These are phyloP conservation scores for Kwoniella pini DNA, from an alignment of 768 basidiomycete species.

Conservation along the genomic window DNA sequence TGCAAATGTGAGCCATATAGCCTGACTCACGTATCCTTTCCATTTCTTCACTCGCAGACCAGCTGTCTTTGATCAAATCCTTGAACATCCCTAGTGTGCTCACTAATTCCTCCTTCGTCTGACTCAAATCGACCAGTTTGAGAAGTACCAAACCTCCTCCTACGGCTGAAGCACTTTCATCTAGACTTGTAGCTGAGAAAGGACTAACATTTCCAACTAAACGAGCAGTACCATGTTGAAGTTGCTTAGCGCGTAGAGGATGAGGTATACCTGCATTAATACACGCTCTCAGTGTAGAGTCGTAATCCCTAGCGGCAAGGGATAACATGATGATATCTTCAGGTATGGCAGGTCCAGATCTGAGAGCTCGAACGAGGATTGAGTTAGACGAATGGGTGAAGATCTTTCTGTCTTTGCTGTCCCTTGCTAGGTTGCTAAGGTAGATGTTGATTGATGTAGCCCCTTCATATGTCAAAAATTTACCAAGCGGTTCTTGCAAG, in stretches of 20 bases:
- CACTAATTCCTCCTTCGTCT: constrained; percentile 76
- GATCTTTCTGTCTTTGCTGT: constrained; percentile 33
- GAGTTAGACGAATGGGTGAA: constrained; percentile 44
- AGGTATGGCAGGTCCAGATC: constrained; percentile 38
- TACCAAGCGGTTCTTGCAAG: constrained; percentile 49
- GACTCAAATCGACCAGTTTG: constrained; percentile 72
- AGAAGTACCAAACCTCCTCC: constrained; percentile 77
- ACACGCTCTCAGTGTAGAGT: constrained; percentile 11
- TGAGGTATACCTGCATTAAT: constrained; percentile 43
- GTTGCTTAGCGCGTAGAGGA: constrained; percentile 29
- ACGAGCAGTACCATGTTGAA: constrained; percentile 30
- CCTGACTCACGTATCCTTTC: constrained; percentile 71
- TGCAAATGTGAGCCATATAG: background rate
- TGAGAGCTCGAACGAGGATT: constrained; percentile 48
- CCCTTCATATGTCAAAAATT: constrained; percentile 53
- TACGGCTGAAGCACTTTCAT: constrained; percentile 75
- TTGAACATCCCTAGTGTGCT: constrained; percentile 69
- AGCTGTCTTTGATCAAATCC: constrained; percentile 77
- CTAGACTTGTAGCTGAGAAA: constrained; percentile 57
- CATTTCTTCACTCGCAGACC: constrained; percentile 95
- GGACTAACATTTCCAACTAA: constrained; percentile 36
- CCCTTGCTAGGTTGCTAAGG: constrained; percentile 39
- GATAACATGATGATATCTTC: constrained; percentile 49
- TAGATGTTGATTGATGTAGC: constrained; percentile 53
- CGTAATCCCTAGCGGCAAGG: constrained; percentile 32